A percentile compares a stretch with the other conserved stretches of the same genome.
Conservation (phyloP, 148 eudicot genomes). For the Rhododendron mucronatum region DNA sequence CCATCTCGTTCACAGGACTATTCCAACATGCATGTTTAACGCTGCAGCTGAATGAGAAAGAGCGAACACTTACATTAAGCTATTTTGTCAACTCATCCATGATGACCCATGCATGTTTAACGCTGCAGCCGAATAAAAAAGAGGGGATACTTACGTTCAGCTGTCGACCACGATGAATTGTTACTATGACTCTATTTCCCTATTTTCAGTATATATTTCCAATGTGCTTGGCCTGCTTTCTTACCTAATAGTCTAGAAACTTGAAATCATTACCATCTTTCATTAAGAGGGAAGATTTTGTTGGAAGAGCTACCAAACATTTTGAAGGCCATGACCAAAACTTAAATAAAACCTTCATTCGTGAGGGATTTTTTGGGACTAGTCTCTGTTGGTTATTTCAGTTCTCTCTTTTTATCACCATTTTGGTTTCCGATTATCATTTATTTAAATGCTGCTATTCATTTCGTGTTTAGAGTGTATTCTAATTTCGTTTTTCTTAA, state of each 20-base stretch:
- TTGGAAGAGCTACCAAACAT: background rate
- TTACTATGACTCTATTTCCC: background rate
- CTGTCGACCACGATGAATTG: too few relatives aligned
- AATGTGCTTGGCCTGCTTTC: background rate
- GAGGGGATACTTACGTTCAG: background rate
- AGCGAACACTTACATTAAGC: background rate
- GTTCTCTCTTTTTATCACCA: background rate
- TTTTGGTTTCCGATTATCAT: too few relatives aligned
- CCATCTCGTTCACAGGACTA: background rate
- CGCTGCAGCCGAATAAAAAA: background rate
- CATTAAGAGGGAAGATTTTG: background rate
- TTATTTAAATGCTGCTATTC: too few relatives aligned
- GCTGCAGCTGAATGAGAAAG: background rate
- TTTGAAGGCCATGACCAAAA: background rate
- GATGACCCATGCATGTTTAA: background rate
- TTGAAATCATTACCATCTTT: background rate
- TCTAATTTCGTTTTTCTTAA: too few relatives aligned
- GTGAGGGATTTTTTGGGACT: background rate
- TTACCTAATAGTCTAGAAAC: background rate
- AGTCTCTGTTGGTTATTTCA: too few relatives aligned
- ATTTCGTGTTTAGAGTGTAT: too few relatives aligned
- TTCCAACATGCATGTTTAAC: background rate
- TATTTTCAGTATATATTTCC: background rate
- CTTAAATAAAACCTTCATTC: background rate
- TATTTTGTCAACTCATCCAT: background rate